Conservation (phyloP, 2,329 filamentous ascomycete species). For the Colletotrichum sp. region DNA sequence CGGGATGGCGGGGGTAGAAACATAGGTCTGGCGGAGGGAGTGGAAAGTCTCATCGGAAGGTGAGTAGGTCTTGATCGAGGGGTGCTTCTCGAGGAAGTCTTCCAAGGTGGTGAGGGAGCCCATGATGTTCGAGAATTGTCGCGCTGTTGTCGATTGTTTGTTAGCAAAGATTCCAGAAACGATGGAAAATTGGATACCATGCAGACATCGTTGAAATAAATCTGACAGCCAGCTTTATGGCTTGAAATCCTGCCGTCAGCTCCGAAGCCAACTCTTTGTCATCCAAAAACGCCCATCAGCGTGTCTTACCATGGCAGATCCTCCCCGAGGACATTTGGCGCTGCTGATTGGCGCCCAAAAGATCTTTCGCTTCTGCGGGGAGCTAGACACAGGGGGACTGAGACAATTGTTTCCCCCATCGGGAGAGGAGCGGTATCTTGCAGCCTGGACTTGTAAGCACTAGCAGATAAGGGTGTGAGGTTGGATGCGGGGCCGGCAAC, state of each 20-base stretch:
- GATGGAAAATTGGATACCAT: neutral
- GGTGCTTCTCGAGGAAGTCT: neutral
- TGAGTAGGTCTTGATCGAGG: neutral
- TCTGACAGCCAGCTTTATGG: neutral
- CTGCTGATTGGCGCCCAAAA: neutral
- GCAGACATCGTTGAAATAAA: neutral
- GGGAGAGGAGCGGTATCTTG: neutral
- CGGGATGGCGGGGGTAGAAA: neutral
- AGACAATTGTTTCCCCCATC: neutral
- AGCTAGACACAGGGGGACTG: neutral
- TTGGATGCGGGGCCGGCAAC: neutral
- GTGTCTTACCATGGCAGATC: neutral
- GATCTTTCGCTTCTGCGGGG: neutral
- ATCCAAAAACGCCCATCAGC: neutral
- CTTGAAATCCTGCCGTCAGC: neutral
- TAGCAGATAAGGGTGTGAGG: neutral
- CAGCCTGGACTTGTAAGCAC: neutral
- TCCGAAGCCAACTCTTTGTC: neutral
- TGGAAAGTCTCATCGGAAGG: neutral
- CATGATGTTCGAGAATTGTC: neutral
- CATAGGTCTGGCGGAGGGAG: neutral
- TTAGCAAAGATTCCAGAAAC: neutral
- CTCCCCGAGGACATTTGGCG: neutral
- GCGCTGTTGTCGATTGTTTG: neutral
- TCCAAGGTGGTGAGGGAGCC: neutral